Conservation (phyloP, 2,329 filamentous ascomycete species). For the Neopestalotiopsis rosae region DNA sequence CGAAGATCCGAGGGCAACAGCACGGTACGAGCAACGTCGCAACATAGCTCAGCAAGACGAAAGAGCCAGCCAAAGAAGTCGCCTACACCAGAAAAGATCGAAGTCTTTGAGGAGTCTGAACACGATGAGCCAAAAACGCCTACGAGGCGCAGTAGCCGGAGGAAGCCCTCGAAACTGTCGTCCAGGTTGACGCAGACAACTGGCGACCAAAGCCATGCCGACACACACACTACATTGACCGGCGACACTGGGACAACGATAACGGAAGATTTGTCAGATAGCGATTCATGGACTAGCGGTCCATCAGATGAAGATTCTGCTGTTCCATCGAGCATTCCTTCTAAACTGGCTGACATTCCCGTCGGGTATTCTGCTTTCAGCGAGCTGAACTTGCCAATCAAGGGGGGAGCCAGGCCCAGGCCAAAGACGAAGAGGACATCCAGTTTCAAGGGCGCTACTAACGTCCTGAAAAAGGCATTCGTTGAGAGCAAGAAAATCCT, state of each 20-base stretch:
- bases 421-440: constrained; percentile 56
- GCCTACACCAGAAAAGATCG: constrained; percentile 36
- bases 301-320: constrained; percentile 38
- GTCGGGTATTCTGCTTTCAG: constrained; percentile 72
- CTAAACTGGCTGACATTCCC: constrained; percentile 65
- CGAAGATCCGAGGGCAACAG: constrained; percentile 32
- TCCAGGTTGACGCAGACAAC: constrained; percentile 28
- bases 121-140: constrained; percentile 43
- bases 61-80: constrained; percentile 28
- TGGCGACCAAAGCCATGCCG: constrained; percentile 18
- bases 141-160: constrained; percentile 40
- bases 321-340: constrained; percentile 47
- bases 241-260: constrained; percentile 31
- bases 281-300: constrained; percentile 36
- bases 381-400: constrained; percentile 62
- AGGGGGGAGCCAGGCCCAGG: constrained; percentile 42
- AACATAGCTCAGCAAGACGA: constrained; percentile 30
- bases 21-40: constrained; percentile 35
- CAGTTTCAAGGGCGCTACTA: constrained; percentile 66
- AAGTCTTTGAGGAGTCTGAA: constrained; percentile 42
- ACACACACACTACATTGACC: constrained; percentile 1
- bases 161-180: constrained; percentile 29
- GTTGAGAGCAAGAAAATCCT: constrained; percentile 70
- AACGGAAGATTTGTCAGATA: constrained; percentile 39
- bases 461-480: constrained; percentile 68